These are phyloP conservation scores for Entophlyctis luteolus DNA, from an alignment of 192 early-diverging fungal species.

Conservation along the genomic window DNA sequence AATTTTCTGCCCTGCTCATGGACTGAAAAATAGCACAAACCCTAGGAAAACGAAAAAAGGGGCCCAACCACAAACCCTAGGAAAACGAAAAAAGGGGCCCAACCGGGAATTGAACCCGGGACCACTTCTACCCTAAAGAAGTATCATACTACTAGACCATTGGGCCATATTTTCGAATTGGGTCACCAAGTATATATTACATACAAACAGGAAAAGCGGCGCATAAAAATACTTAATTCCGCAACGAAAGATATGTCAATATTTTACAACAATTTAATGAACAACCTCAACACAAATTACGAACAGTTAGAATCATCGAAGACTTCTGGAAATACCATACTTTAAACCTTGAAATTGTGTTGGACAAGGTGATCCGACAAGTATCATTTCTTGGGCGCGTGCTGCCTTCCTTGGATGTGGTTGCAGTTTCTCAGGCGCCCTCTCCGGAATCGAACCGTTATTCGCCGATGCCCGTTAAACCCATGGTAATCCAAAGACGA, in stretches of 20 bases:
- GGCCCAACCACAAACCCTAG: too few species aligned
- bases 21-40: too few species aligned
- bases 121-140: too few species aligned
- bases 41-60: too few species aligned
- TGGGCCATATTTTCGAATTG: too few species aligned
- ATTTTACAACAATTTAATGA: slow-evolving; percentile 59
- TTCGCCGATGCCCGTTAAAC: neutral
- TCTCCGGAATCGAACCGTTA: neutral
- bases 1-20: too few species aligned
- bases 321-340: slow-evolving; percentile 86
- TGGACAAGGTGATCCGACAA: slow-evolving; percentile 86
- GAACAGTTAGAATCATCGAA: slow-evolving; percentile 72
- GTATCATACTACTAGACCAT: too few species aligned
- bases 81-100: too few species aligned
- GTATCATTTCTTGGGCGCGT: slow-evolving; percentile 78
- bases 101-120: too few species aligned
- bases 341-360: slow-evolving; percentile 85
- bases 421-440: neutral
- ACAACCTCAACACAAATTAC: slow-evolving; percentile 61
- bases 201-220: too few species aligned
- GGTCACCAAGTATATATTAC: too few species aligned
- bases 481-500: neutral
- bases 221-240: too few species aligned
- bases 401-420: neutral
- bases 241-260: slow-evolving; percentile 53